These are phyloP conservation scores for Phaeomoniella chlamydospora DNA, from an alignment of 2,329 filamentous ascomycete species.

Conservation along the genomic window DNA sequence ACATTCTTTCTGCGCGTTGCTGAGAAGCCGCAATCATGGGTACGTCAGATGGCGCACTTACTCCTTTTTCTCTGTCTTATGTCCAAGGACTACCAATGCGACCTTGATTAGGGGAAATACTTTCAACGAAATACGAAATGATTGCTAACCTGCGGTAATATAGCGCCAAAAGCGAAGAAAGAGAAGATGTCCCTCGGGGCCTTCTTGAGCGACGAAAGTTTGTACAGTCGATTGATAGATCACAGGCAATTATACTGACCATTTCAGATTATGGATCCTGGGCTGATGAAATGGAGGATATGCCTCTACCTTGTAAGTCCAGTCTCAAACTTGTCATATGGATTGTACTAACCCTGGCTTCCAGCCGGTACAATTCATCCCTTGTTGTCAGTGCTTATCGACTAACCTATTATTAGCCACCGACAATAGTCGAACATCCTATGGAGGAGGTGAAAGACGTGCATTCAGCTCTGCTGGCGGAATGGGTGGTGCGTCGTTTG, in stretches of 20 bases:
- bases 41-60: no score
- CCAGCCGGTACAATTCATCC: slow-evolving; percentile 3
- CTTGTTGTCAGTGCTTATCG: neutral
- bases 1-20: slow-evolving; percentile 25
- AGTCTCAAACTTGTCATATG: slow-evolving; percentile 4
- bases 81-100: slow-evolving; percentile 1
- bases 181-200: slow-evolving; percentile 97
- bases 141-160: slow-evolving; percentile 4
- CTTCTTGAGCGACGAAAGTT: slow-evolving; percentile 87
- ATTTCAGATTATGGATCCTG: slow-evolving; percentile 65
- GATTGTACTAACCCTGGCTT: neutral
- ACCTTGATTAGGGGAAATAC: slow-evolving; percentile 11
- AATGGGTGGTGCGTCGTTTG: slow-evolving; percentile 21
- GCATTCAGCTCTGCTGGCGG: slow-evolving; percentile 25
- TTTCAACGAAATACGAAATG: neutral
- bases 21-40: slow-evolving; percentile 45
- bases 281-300: slow-evolving; percentile 97
- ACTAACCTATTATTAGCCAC: slow-evolving; percentile 14
- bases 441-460: slow-evolving; percentile 32
- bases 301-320: slow-evolving; percentile 55
- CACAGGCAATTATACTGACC: slow-evolving; percentile 11
- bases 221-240: slow-evolving; percentile 24
- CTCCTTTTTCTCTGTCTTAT: neutral
- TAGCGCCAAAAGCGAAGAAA: slow-evolving; percentile 84
- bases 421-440: slow-evolving; percentile 28